Base-by-base conservation (phyloP, 805 yeast genomes). In the Osmozyma mogii region DNA sequence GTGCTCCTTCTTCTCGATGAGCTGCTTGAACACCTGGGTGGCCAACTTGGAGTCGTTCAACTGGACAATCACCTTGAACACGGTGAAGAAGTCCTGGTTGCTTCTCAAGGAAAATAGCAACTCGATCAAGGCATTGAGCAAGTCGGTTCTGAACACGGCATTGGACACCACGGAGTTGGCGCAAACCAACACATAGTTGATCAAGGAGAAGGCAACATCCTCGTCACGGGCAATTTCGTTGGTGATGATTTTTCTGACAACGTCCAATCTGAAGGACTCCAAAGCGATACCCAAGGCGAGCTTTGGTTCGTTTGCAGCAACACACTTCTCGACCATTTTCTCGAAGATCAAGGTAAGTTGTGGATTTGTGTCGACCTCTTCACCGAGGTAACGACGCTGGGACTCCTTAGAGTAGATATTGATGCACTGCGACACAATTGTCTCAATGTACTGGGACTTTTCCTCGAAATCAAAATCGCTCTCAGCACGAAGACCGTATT, bases 361-460 rank as follows among this genome's bases (percentile, higher is more conserved):
- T 4, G 71, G 54, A 45, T 84, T 87, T 30, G 77, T 72, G 3
- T 48, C 49, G 11, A 20, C 24, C 3, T 42, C 29, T 5, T 39
- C 36, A 27, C 50, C 58, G 3, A 31, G 36, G 40, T 47, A 48
- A 40, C 52, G 41, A 53, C 57, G 50, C 45, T 76, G 82, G 2
- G 94, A 72, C 37, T 70, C 65, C 24, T 64, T 57, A 38, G 82
- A 82, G 56, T 92, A 92, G 40, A 74, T 73, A 49, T 82, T 85
- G 54, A 92, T 83, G 56, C 96, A 85, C 53, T 88, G 84, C 15
- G 95, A 83, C 16, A 92, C 92, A 45, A 92, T 83, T 3, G 97
- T 89, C 59, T 92, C 95, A 36, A 81, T 82, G 58, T 73, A 92
- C 58, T 89, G 94, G n/a, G 84, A 71, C 36, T 71, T 65, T 44